These are phyloP conservation scores for Postia placenta DNA, from an alignment of 768 basidiomycete genomes.

Conservation along the genomic window DNA sequence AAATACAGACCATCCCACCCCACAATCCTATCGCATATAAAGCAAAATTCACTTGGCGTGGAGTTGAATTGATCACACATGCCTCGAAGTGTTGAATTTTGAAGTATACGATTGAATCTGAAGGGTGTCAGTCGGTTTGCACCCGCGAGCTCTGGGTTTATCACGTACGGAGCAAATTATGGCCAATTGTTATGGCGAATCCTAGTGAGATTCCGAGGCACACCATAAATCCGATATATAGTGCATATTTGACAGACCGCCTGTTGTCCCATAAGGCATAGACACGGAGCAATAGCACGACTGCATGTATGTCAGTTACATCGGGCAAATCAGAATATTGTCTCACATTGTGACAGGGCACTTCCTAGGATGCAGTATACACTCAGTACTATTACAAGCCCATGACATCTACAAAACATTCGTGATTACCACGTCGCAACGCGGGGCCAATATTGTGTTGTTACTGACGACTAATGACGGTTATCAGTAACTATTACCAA, in stretches of 20 bases:
- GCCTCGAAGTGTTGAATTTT: not conserved
- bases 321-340: not conserved
- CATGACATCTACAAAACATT: not conserved
- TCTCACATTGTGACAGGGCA: slow-evolving; percentile 1
- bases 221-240: not conserved
- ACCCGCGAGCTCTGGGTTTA: not conserved
- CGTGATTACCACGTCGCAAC: not conserved
- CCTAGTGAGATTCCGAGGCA: not conserved
- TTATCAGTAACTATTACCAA: too few relatives aligned
- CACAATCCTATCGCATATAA: not conserved
- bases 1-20: not conserved
- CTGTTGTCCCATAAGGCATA: slow-evolving; percentile 1
- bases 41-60: not conserved
- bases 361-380: not conserved
- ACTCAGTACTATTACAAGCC: not conserved
- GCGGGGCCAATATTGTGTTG: not conserved
- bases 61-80: not conserved
- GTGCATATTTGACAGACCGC: not conserved
- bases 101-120: not conserved
- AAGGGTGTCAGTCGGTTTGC: not conserved
- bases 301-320: not conserved
- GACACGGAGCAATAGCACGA: not conserved
- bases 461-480: too few relatives aligned
- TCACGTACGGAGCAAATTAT: not conserved
- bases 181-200: not conserved